Evolutionary conservation across 441 rosid genomes (phyloP), one percentile per base, ranked within the genome.

Genomic region (Pelargonium fulgidum): DNA sequence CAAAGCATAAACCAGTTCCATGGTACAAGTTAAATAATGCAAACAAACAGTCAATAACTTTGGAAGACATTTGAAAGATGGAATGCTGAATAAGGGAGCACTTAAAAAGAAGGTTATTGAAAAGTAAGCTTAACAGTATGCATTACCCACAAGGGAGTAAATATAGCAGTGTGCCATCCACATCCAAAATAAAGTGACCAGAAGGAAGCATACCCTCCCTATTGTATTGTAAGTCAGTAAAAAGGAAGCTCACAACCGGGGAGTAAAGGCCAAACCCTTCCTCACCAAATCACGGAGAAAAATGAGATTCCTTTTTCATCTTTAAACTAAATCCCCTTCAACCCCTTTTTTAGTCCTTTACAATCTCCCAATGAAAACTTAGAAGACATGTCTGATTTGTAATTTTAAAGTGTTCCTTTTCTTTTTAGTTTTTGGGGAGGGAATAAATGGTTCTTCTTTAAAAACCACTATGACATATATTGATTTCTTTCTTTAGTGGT

Each of bases 71-170:
- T 54, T 56, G 62, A 22, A 14, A 56, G 19, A 56, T 56, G 62
- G 62, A 56, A 17, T 56, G 62, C 62, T 56, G 62, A 56, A 56
- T 56, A 56, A 56, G 62, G 62, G 26, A 56, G 62, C 62, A 56
- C 62, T 56, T 56, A 56, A 56, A 56, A 56, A 54, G 61, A 56
- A 17, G 62, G 62, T 56, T 56, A 56, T 56, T 56, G 62, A 4
- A 56, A 56, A 56, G 29, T 56, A 56, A 56, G 26, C 62, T 56
- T 24, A 22, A 2, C 62, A 17, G 19, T 56, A 19, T 56, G 16
- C 26, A 56, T 19, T 56, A 19, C 62, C 62, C 62, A 56, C 24
- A 50, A 50, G n/a, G n/a, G 2, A 50, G 19, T 50, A 13, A 50
- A 50, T 16, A 50, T 50, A 50, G 16, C 58, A 50, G 16, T 0